phyloP scores from a whole-genome alignment of 2,329 filamentous ascomycete species.

The Penicillium sp. region DNA sequence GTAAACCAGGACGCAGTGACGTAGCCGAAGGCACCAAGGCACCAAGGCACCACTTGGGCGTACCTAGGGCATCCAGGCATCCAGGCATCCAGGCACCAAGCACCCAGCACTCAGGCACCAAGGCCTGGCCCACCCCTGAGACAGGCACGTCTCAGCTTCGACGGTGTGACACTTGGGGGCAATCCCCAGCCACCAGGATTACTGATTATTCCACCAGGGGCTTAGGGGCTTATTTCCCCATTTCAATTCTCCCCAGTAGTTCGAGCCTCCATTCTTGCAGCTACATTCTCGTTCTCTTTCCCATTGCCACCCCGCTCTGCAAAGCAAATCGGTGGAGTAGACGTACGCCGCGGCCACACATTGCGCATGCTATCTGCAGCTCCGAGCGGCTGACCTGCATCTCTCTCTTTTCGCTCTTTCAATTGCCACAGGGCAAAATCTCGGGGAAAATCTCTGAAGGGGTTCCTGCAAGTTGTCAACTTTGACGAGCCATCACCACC shows the following conservation, averaged over 20 bases:
- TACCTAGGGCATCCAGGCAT: background rate
- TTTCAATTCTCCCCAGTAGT: too few species aligned
- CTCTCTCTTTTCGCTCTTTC: constrained; percentile 18
- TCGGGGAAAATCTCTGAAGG: constrained; percentile 7
- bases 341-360: constrained; percentile 18
- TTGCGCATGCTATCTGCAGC: constrained; percentile 24
- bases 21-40: background rate
- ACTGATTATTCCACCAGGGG: too few species aligned
- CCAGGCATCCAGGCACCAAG: background rate
- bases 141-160: too few species aligned
- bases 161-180: too few species aligned
- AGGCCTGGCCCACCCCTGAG: too few species aligned
- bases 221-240: too few species aligned
- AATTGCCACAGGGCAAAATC: constrained; percentile 22
- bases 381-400: constrained; percentile 29
- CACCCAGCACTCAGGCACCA: too few species aligned
- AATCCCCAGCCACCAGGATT: too few species aligned
- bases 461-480: too few species aligned
- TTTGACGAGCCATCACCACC: background rate
- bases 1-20: background rate
- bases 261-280: too few species aligned
- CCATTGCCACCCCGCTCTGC: constrained; percentile 14
- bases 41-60: background rate
- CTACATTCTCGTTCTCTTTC: too few species aligned
- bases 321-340: constrained; percentile 20